Evolutionary conservation across 164 flowering plant species (phyloP).

Genomic region (Houttuynia cordata): DNA sequence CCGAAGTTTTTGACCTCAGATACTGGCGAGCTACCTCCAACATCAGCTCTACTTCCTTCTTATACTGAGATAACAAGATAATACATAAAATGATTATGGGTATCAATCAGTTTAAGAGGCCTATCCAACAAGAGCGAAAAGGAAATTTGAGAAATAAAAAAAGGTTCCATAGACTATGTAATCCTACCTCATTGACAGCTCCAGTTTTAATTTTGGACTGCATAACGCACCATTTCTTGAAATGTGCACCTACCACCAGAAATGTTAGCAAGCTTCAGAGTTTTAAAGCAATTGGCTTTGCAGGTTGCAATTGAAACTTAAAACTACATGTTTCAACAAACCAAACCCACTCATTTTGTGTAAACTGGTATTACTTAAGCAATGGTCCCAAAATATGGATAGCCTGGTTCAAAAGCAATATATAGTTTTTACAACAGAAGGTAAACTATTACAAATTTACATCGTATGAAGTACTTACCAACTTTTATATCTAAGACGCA

Average conservation of each 20-base stretch:
- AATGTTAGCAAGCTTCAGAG: not conserved
- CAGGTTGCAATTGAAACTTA: not conserved
- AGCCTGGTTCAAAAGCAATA: not conserved
- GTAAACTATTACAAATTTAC: not conserved
- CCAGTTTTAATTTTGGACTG: slow-evolving; percentile 82
- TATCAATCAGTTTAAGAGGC: not conserved
- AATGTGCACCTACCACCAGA: slow-evolving; percentile 64
- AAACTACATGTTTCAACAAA: not conserved
- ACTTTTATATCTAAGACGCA: slow-evolving; percentile 55
- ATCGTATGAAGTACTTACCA: slow-evolving; percentile 44
- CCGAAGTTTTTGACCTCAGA: slow-evolving; percentile 29
- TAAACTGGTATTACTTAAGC: not conserved
- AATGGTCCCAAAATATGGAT: no score
- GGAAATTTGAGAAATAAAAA: not conserved
- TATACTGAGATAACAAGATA: slow-evolving; percentile 32
- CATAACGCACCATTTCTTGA: slow-evolving; percentile 97
- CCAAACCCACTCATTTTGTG: not conserved
- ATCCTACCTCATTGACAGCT: slow-evolving; percentile 70
- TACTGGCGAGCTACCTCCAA: slow-evolving; percentile 47
- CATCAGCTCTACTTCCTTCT: slow-evolving; percentile 67
- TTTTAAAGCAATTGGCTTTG: not conserved
- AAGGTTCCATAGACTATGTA: no score
- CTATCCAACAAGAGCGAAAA: not conserved
- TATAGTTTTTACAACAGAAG: not conserved
- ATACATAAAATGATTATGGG: not conserved